Percentiles rank a stretch among this genome's conserved stretches.
Evolutionary conservation across 2,329 filamentous ascomycete species (phyloP).

Genomic region (Microascus cirrosus): DNA sequence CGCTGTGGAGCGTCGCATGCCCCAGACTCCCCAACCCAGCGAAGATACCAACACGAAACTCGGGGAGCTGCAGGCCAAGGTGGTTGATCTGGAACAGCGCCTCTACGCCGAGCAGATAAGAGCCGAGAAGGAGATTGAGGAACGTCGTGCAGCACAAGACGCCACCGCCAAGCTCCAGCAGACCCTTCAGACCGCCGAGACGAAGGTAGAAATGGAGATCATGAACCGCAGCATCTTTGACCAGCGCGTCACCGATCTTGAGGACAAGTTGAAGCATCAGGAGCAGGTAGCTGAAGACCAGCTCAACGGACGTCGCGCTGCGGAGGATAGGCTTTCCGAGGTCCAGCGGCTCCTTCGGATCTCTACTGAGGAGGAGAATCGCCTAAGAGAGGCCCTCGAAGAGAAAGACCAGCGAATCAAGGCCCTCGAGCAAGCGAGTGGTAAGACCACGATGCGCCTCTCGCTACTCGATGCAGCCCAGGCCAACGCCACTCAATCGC

Average conservation of each 20-base stretch:
- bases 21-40: slow-evolving; percentile 34
- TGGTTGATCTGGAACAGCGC: slow-evolving; percentile 48
- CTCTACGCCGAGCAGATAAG: slow-evolving; percentile 35
- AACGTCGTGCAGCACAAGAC: slow-evolving; percentile 42
- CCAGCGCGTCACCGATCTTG: slow-evolving; percentile 55
- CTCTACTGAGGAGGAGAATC: slow-evolving; percentile 61
- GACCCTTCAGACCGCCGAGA: slow-evolving; percentile 45
- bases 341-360: slow-evolving; percentile 58
- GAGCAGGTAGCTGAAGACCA: slow-evolving; percentile 45
- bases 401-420: slow-evolving; percentile 60
- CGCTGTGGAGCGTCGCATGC: slow-evolving; percentile 46
- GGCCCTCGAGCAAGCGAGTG: slow-evolving; percentile 41
- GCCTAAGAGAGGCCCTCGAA: slow-evolving; percentile 54
- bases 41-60: slow-evolving; percentile 42
- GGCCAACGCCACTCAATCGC: slow-evolving; percentile 39
- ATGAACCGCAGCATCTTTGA: slow-evolving; percentile 48
- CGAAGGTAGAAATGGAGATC: slow-evolving; percentile 48
- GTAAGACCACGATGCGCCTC: slow-evolving; percentile 48
- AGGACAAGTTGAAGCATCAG: slow-evolving; percentile 54
- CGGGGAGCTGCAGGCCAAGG: slow-evolving; percentile 47
- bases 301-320: slow-evolving; percentile 48
- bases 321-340: slow-evolving; percentile 63
- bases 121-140: slow-evolving; percentile 34
- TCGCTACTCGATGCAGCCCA: slow-evolving; percentile 60
- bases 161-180: slow-evolving; percentile 39